phyloP scores from a whole-genome alignment of 1,284 basidiomycete species.

The Tilletia horrida region DNA sequence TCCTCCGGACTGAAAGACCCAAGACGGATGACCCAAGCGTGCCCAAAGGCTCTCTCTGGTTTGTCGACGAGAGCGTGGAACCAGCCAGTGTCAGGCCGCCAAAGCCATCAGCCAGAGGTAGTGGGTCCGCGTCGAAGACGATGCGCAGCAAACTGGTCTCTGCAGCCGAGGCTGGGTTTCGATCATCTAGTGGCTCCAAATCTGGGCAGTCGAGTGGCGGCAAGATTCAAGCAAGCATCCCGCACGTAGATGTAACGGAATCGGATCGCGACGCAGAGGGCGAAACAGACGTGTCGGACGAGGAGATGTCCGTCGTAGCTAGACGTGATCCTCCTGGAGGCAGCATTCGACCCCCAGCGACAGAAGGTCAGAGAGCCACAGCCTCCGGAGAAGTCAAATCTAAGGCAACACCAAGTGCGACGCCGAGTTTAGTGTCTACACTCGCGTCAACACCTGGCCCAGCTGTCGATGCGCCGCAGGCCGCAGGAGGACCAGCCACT shows the following conservation, averaged over 20 bases:
- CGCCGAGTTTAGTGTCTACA: too few species aligned
- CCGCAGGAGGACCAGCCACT: too few species aligned
- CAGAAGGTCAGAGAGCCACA: too few species aligned
- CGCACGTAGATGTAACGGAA: background rate
- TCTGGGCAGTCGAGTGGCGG: background rate
- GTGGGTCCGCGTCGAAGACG: background rate
- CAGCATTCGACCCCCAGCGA: too few species aligned
- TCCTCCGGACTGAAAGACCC: background rate
- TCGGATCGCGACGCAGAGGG: constrained; percentile 8
- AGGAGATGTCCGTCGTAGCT: too few species aligned
- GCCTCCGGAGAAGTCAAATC: too few species aligned
- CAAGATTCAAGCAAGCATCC: background rate
- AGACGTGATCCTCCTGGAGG: too few species aligned
- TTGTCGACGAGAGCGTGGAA: constrained; percentile 3
- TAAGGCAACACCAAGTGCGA: too few species aligned
- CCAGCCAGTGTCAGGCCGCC: constrained; percentile 9
- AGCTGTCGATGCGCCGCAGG: too few species aligned
- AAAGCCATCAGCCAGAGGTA: background rate
- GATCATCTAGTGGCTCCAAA: background rate
- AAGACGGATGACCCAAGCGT: background rate
- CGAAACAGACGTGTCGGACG: constrained; percentile 1
- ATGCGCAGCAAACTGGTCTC: constrained; percentile 12
- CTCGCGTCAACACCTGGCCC: too few species aligned
- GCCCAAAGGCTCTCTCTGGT: constrained; percentile 14
- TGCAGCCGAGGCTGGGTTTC: background rate